A percentile compares a stretch with the other conserved stretches of the same genome.
Evolutionary conservation across 306 rosid species (phyloP).

Genomic region (Geum urbanum): DNA sequence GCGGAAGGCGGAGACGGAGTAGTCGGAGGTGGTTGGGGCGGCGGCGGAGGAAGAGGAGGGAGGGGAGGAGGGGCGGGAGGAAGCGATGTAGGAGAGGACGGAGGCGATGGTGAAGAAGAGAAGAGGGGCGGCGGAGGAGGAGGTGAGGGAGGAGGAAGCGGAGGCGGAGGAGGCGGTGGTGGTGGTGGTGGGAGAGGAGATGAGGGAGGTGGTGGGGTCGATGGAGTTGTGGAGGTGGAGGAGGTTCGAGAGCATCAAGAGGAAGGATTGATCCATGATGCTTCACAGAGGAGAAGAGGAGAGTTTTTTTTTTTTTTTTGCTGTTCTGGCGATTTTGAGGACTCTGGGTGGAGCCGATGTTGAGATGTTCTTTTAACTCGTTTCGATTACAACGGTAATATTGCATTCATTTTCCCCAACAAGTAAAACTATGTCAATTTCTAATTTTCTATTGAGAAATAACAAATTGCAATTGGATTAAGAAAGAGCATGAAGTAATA

Average conservation of each 20-base stretch:
- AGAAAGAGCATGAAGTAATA: no score
- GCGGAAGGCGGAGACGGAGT: slow-evolving; percentile 81
- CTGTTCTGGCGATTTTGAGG: no score
- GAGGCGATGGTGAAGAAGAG: slow-evolving; percentile 94
- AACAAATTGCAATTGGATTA: no score
- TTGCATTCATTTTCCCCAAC: no score
- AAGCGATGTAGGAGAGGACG: slow-evolving; percentile 79
- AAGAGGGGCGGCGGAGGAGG: slow-evolving; percentile 88
- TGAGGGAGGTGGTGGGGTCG: slow-evolving; percentile 70
- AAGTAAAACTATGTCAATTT: no score
- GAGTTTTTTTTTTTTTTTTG: no score
- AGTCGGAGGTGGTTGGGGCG: slow-evolving; percentile 39
- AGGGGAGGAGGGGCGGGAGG: slow-evolving; percentile 40
- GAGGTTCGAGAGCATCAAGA: slow-evolving; percentile 79
- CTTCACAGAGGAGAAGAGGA: no score
- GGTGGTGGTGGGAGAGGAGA: slow-evolving; percentile 44
- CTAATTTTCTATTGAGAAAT: no score
- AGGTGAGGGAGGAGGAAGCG: slow-evolving; percentile 41
- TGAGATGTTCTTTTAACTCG: no score
- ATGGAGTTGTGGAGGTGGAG: slow-evolving; percentile 87
- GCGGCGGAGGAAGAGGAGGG: slow-evolving; percentile 23
- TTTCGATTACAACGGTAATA: no score
- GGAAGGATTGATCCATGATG: slow-evolving; percentile 67
- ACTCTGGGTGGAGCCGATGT: no score
- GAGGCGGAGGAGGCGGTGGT: slow-evolving; percentile 30